Percentiles rank a stretch among this genome's conserved stretches.
phyloP scores from a whole-genome alignment of 805 yeast genomes.

The Babjeviella inositovora region DNA sequence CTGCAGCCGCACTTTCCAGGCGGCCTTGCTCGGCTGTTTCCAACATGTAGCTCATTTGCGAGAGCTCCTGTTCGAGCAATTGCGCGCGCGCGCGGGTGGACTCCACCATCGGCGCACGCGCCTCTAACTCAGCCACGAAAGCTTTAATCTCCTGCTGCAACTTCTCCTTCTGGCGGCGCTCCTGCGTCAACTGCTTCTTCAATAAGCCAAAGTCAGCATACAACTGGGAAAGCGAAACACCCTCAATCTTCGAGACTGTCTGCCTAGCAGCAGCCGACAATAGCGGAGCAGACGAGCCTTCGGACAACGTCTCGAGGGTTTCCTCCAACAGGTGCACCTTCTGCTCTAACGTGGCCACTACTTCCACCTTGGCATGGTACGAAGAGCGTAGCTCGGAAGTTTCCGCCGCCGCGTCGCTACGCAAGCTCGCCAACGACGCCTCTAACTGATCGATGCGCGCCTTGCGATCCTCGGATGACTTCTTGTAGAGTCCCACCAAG shows the following conservation, averaged over 20 bases:
- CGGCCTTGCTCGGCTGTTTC: constrained; percentile 23
- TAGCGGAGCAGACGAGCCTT: constrained; percentile 16
- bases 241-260: constrained; percentile 22
- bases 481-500: constrained; percentile 37
- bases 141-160: constrained; percentile 57
- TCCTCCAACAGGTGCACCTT: constrained; percentile 25
- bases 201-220: constrained; percentile 48
- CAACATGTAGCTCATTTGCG: constrained; percentile 34
- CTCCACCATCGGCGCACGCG: constrained; percentile 59
- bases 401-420: constrained; percentile 18
- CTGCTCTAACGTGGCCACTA: constrained; percentile 14
- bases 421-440: constrained; percentile 20
- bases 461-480: constrained; percentile 31
- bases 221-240: constrained; percentile 49
- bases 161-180: constrained; percentile 53
- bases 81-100: constrained; percentile 47
- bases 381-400: no score
- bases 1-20: constrained; percentile 11
- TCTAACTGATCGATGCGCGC: constrained; percentile 40
- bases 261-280: constrained; percentile 45
- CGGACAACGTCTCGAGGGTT: constrained; percentile 22
- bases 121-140: constrained; percentile 63
- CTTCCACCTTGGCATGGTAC: constrained; percentile 14
- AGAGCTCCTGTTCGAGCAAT: constrained; percentile 36
- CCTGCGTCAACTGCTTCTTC: constrained; percentile 51